A percentile compares a stretch with the other conserved stretches of the same genome.
Evolutionary conservation across 1,139 yeast species (phyloP).

Genomic region (Geotrichum histeridarum): DNA sequence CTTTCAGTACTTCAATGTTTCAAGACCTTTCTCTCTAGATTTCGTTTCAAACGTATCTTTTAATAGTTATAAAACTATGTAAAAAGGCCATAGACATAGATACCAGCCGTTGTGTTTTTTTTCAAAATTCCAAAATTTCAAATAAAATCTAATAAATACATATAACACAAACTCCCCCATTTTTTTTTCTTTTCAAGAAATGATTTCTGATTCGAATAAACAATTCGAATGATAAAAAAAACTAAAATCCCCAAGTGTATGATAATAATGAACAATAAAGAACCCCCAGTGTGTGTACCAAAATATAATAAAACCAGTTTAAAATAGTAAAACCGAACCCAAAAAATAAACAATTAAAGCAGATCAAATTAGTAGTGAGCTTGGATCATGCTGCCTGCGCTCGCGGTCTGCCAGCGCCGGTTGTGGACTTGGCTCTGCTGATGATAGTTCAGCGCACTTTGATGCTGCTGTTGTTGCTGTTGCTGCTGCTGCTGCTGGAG

Average conservation of each 20-base stretch:
- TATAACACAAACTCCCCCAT: too few relatives aligned
- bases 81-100: too few relatives aligned
- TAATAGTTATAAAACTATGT: too few relatives aligned
- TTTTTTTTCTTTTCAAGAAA: too few relatives aligned
- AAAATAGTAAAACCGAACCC: not conserved
- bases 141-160: too few relatives aligned
- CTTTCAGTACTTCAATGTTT: too few relatives aligned
- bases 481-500: not conserved
- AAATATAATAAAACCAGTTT: not conserved
- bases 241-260: not conserved
- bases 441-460: not conserved
- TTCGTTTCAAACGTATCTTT: too few relatives aligned
- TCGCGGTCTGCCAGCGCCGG: not conserved
- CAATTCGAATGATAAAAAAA: too few relatives aligned
- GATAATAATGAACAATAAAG: not conserved
- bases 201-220: not conserved
- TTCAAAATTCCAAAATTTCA: too few relatives aligned
- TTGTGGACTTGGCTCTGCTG: not conserved
- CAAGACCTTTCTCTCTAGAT: too few relatives aligned
- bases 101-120: too few relatives aligned
- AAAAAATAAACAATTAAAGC: not conserved
- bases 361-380: not conserved
- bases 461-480: not conserved
- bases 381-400: not conserved
- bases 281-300: not conserved